Evolutionary conservation across 2,329 filamentous ascomycete genomes (phyloP).

Genomic region (Monilinia fructicola): DNA sequence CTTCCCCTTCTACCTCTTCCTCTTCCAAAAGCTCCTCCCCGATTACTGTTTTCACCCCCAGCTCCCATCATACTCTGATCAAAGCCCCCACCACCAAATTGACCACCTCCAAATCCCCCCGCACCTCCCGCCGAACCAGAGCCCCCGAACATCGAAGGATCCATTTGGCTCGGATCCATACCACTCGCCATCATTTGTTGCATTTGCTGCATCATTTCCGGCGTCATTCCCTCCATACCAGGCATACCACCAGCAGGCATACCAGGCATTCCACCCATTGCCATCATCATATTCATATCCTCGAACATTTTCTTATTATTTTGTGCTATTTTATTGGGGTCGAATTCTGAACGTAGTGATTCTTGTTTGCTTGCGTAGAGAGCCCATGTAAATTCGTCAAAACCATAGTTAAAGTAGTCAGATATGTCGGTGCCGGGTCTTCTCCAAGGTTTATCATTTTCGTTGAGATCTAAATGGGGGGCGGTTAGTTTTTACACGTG

Average conservation of each 20-base stretch:
- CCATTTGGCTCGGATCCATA: conserved; percentile 67
- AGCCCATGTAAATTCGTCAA: conserved; percentile 98
- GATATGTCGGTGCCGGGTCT: conserved; percentile 91
- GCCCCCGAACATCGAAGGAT: conserved; percentile 61
- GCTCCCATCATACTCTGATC: conserved; percentile 36
- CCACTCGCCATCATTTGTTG: conserved; percentile 67
- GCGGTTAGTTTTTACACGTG: conserved; percentile 5
- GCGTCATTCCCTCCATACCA: conserved; percentile 62
- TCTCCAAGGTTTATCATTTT: conserved; percentile 92
- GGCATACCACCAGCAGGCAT: conserved; percentile 47
- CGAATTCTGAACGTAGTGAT: conserved; percentile 71
- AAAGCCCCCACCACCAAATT: conserved; percentile 38
- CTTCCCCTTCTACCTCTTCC: conserved; percentile 37
- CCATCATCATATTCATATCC: conserved; percentile 69
- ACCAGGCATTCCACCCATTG: conserved; percentile 50
- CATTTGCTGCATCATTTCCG: conserved; percentile 69
- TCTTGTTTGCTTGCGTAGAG: conserved; percentile 91
- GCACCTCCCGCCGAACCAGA: conserved; percentile 50
- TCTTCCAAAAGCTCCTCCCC: conserved; percentile 40
- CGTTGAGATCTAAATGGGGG: conserved; percentile 56
- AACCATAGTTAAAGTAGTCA: conserved; percentile 99
- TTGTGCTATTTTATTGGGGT: conserved; percentile 60
- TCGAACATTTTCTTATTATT: conserved; percentile 79
- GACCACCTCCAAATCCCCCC: conserved; percentile 45
- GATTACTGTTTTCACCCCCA: conserved; percentile 34